Percentiles rank a stretch among this genome's conserved stretches.
Evolutionary conservation across 1,284 basidiomycete species (phyloP).

Genomic region (Malassezia sympodialis): DNA sequence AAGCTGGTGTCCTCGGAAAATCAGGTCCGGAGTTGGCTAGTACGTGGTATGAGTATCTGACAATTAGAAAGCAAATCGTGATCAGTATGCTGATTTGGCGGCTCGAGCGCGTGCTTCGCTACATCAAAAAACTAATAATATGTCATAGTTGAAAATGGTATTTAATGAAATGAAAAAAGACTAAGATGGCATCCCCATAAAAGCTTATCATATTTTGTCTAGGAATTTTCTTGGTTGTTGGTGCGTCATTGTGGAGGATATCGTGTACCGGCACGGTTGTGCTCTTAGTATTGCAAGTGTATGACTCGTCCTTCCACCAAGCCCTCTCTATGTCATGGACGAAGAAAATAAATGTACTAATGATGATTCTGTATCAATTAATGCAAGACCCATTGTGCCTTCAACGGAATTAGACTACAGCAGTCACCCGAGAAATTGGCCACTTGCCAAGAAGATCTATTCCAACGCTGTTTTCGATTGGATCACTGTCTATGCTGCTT

Average conservation of each 20-base stretch:
- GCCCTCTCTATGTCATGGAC: neutral
- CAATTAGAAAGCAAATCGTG: conserved; percentile 8
- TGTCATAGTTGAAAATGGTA: neutral
- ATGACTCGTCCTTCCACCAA: neutral
- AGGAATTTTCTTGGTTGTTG: neutral
- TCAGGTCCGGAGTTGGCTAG: conserved; percentile 12
- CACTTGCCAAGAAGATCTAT: conserved; percentile 4
- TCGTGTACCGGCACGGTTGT: neutral
- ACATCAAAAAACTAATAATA: neutral
- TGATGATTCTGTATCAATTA: neutral
- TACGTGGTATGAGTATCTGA: neutral
- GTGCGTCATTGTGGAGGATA: neutral
- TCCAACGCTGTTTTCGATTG: neutral
- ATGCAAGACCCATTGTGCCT: neutral
- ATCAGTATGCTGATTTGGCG: conserved; percentile 5
- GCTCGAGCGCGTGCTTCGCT: conserved; percentile 9
- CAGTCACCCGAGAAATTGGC: conserved; percentile 7
- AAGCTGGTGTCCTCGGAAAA: neutral
- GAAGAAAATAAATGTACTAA: neutral
- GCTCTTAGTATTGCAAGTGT: neutral
- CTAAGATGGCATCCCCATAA: neutral
- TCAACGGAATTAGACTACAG: neutral
- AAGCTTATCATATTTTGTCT: neutral
- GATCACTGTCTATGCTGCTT: conserved; percentile 4
- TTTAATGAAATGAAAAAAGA: neutral